Conservation (phyloP, 257 asterid genomes). For the Solanum paucissectum region DNA sequence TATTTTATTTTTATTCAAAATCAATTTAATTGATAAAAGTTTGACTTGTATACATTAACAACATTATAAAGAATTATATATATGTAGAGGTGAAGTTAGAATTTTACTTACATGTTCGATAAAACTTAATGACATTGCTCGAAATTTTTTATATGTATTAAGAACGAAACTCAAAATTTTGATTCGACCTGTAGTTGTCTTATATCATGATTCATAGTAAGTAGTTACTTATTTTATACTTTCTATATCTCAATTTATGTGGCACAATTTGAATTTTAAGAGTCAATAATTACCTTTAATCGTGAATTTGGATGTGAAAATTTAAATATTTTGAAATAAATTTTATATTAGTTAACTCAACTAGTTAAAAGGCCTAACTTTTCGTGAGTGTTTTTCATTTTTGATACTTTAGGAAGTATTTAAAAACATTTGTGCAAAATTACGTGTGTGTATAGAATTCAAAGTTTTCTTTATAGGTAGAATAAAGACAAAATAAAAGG, state of each 20-base stretch:
- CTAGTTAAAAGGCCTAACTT: neutral
- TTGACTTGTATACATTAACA: neutral
- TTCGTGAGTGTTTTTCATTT: neutral
- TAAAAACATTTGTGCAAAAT: neutral
- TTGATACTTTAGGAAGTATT: neutral
- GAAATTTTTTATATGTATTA: neutral
- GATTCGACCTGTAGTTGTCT: neutral
- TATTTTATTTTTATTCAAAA: neutral
- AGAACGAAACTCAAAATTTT: neutral
- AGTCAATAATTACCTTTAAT: no score
- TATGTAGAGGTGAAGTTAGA: neutral
- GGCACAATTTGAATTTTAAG: no score
- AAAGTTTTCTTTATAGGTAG: neutral
- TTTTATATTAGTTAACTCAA: neutral
- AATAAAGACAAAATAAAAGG: neutral
- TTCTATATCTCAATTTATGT: neutral
- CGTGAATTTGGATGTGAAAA: neutral
- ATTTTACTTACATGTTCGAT: neutral
- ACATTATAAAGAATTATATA: no score
- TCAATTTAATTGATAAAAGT: neutral
- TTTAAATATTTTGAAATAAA: no score
- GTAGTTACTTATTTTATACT: neutral
- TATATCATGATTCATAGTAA: no score
- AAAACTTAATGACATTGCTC: neutral
- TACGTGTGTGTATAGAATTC: conserved; percentile 6